Conservation (phyloP, 1,284 basidiomycete genomes). For the Sparassis latifolia region DNA sequence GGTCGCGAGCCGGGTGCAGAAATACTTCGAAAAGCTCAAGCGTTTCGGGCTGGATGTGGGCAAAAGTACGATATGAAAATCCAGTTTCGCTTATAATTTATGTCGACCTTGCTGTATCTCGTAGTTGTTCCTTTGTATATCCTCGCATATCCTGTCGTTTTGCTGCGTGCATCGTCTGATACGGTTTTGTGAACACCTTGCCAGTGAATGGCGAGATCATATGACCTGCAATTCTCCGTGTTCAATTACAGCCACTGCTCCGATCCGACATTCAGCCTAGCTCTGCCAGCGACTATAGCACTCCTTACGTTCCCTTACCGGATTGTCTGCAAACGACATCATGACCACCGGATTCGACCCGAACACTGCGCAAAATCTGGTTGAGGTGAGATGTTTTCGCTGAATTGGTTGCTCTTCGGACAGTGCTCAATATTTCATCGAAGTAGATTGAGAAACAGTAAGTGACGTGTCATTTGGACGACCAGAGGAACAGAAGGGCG, state of each 20-base stretch:
- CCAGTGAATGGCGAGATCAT: neutral
- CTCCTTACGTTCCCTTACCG: neutral
- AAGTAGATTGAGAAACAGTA: constrained; percentile 92
- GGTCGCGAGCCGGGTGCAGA: constrained; percentile 80
- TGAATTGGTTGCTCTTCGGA: neutral
- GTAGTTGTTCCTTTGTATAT: too few species aligned
- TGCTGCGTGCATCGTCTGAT: too few species aligned
- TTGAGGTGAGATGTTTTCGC: constrained; percentile 52
- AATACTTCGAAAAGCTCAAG: constrained; percentile 78
- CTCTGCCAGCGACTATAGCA: neutral
- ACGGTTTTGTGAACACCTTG: too few species aligned
- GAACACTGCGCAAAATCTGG: constrained; percentile 81
- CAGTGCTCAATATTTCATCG: neutral
- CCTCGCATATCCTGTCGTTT: too few species aligned
- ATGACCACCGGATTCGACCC: constrained; percentile 72
- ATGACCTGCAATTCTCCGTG: neutral
- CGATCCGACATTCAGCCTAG: too few species aligned
- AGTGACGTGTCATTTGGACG: constrained; percentile 24
- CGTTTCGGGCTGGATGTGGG: constrained; percentile 49
- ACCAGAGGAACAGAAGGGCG: neutral
- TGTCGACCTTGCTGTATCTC: too few species aligned
- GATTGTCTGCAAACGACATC: neutral
- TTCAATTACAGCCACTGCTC: too few species aligned
- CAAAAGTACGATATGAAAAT: constrained; percentile 6
- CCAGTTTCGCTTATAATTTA: too few species aligned